Percentiles rank a stretch among this genome's conserved stretches.
Evolutionary conservation across 495 filamentous ascomycete genomes (phyloP).

Genomic region (Penicillium riverlandense): DNA sequence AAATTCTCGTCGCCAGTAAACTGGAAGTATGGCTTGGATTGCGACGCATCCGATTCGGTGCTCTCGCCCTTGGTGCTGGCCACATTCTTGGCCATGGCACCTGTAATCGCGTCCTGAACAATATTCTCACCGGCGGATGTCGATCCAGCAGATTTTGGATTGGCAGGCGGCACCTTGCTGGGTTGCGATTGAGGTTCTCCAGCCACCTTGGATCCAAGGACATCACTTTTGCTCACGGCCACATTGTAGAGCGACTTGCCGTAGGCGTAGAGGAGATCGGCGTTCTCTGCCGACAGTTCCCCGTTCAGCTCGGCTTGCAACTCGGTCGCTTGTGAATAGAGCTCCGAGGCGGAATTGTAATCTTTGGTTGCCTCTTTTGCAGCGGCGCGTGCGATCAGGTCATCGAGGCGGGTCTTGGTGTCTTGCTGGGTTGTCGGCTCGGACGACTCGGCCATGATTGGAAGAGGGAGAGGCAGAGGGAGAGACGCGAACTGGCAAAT

Average conservation of each 20-base stretch:
- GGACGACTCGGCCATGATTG: constrained; percentile 16
- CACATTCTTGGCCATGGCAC: constrained; percentile 20
- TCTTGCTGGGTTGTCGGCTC: constrained; percentile 8
- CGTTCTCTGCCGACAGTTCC: constrained; percentile 82
- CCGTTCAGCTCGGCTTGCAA: constrained; percentile 88
- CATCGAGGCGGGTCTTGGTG: constrained; percentile 23
- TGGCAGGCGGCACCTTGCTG: constrained; percentile 17
- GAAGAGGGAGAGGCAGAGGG: not conserved
- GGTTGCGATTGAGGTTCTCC: constrained; percentile 42
- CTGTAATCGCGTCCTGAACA: constrained; percentile 22
- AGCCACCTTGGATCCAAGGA: constrained; percentile 76
- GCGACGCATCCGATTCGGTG: constrained; percentile 26
- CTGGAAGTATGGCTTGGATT: constrained; percentile 73
- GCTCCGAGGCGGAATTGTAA: constrained; percentile 73
- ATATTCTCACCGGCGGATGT: constrained; percentile 11
- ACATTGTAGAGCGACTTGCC: constrained; percentile 89
- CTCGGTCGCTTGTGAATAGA: constrained; percentile 82
- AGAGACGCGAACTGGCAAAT: not conserved
- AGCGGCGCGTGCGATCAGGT: constrained; percentile 51
- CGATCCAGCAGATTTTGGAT: constrained; percentile 8
- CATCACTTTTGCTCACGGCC: constrained; percentile 88
- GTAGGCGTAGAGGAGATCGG: constrained; percentile 88
- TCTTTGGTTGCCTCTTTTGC: constrained; percentile 79
- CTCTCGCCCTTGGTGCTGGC: constrained; percentile 29
- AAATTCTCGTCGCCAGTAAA: constrained; percentile 94